Evolutionary conservation across 352 stramenopile species (phyloP).

Genomic region (Phytopythium litorale): DNA sequence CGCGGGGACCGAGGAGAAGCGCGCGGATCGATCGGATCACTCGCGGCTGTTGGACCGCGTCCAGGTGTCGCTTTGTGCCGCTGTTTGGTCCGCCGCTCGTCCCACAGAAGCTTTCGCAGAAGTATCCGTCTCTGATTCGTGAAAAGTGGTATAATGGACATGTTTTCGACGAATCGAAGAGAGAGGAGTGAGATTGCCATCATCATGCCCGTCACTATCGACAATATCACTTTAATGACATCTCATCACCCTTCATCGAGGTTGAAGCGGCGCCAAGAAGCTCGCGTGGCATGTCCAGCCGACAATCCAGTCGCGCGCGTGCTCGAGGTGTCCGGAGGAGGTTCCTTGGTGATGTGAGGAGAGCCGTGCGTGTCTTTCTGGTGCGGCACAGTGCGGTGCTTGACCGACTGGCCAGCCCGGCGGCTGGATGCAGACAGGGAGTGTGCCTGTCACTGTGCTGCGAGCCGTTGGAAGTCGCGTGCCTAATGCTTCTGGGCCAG

Average conservation of each 20-base stretch:
- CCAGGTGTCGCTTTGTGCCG: neutral
- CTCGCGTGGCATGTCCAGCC: too few relatives aligned
- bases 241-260: too few relatives aligned
- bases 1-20: neutral
- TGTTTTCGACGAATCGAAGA: neutral
- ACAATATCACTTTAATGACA: too few relatives aligned
- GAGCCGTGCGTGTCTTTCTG: neutral
- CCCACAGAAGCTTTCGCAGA: neutral
- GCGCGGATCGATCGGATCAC: neutral
- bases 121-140: neutral
- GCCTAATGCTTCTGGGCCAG: neutral
- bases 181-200: too few relatives aligned
- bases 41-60: neutral
- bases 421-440: neutral
- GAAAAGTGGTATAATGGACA: neutral
- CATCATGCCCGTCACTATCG: neutral
- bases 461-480: neutral
- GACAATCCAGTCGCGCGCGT: neutral
- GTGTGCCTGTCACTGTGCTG: neutral
- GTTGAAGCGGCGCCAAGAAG: too few relatives aligned
- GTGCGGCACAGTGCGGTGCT: neutral
- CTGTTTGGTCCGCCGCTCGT: neutral
- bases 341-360: too few relatives aligned
- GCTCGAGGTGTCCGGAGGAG: too few relatives aligned
- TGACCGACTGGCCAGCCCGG: neutral